A percentile compares a stretch with the other conserved stretches of the same genome.
phyloP scores from a whole-genome alignment of 2,329 filamentous ascomycete genomes.

The Fusarium luffae region DNA sequence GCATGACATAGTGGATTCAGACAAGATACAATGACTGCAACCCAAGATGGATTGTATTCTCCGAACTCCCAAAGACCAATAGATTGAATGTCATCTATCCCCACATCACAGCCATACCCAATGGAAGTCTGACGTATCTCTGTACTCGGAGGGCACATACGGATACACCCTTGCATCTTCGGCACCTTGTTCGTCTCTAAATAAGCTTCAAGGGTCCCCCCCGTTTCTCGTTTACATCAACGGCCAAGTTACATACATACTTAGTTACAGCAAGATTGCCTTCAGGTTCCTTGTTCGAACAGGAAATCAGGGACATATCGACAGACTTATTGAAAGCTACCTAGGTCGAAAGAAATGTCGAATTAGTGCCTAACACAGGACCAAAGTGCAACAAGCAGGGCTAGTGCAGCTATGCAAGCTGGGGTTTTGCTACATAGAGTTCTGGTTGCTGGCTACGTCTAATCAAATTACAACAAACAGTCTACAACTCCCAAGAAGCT shows the following conservation, averaged over 20 bases:
- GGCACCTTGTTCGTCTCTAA: neutral
- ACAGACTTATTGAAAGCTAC: neutral
- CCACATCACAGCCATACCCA: neutral
- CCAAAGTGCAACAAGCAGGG: neutral
- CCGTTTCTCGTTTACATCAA: neutral
- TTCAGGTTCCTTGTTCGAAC: neutral
- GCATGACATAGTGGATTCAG: neutral
- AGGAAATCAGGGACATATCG: neutral
- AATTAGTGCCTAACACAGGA: neutral
- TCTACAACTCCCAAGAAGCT: slow-evolving; percentile 2
- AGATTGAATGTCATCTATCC: neutral
- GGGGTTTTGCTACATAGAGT: neutral
- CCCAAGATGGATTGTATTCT: neutral
- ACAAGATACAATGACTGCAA: neutral
- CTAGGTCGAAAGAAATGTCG: neutral
- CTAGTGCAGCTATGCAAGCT: neutral
- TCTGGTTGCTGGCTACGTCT: neutral
- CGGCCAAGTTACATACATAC: neutral
- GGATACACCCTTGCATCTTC: neutral
- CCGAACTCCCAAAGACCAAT: neutral
- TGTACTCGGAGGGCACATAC: neutral
- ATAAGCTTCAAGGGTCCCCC: neutral
- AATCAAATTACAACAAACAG: slow-evolving; percentile 6
- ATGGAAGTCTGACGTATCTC: neutral
- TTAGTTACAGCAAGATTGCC: neutral